Evolutionary conservation across 2,329 filamentous ascomycete species (phyloP), one percentile per base, ranked within the genome.

Genomic region (Cercospora janseana): DNA sequence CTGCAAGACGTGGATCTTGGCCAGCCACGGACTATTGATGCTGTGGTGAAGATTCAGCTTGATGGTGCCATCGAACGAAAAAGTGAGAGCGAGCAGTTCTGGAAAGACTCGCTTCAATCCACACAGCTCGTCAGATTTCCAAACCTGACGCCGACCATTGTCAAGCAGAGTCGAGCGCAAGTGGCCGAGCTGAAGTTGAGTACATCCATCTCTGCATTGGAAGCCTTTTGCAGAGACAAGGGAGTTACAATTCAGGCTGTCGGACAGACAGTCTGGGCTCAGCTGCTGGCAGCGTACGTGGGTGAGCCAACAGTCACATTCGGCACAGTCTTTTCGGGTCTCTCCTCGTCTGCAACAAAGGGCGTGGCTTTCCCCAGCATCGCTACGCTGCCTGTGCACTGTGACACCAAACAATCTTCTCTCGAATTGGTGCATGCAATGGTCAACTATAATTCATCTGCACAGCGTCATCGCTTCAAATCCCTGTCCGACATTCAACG

Each of bases 321-420:
- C 65, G 92, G 91, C 16, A 76, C 87, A 10, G 87, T 91, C 0
- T 74, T 95, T 6, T 91, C 91, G 6, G 89, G 89, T 1, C 77
- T 89, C 26, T 82, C 73, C 23, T 76, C 77, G 0, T 77, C 84
- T 3, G 72, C 76, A n/a, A 80, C 83, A 0, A 74, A 78, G 13
- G 65, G 75, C 4, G 77, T 79, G 4, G 76, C 81, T 0, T 87
- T 96, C 44, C 91, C 92, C 0, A 92, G 87, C 63, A 81, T 96
- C 48, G 84, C 85, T 0, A 95, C 90, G 0, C 68, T 95, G 2
- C 92, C 92, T 0, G 77, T 93, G 1, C 67, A 84, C 8, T 79
- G 80, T n/a, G 66, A 73, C 16, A 76, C 86, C 13, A 64, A 66
- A 1, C 64, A 74, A 0, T 79, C 76, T 0, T 85, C 86, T 51